A percentile compares a stretch with the other conserved stretches of the same genome.
Conservation (phyloP, 306 rosid species). For the Pyrus communis region DNA sequence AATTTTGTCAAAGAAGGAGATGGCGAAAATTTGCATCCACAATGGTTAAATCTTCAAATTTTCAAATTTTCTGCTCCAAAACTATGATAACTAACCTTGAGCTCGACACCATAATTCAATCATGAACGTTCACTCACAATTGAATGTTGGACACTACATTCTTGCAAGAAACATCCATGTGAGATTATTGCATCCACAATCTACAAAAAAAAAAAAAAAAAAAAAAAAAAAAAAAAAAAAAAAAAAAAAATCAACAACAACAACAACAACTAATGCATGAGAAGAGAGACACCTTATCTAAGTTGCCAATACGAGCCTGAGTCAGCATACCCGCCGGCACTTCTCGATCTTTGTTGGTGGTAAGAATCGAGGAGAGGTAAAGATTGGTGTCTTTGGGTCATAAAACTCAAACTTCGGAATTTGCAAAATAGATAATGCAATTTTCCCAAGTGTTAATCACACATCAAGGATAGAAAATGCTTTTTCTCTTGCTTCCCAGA, state of each 20-base stretch:
- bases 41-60: neutral
- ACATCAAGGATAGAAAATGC: conserved; percentile 6
- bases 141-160: conserved; percentile 55
- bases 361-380: conserved; percentile 82
- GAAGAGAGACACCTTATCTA: conserved; percentile 3
- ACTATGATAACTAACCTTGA: conserved; percentile 42
- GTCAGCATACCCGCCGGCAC: conserved; percentile 55
- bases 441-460: conserved; percentile 11
- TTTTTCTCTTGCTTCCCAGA: neutral
- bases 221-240: neutral
- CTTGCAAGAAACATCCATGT: conserved; percentile 83
- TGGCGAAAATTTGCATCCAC: too few species aligned
- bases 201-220: conserved; percentile 25
- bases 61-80: neutral
- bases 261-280: conserved; percentile 7
- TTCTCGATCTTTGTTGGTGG: conserved; percentile 93
- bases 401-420: conserved; percentile 66
- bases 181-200: conserved; percentile 81
- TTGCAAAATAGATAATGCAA: conserved; percentile 30
- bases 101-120: conserved; percentile 70
- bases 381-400: conserved; percentile 81
- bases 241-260: too few species aligned
- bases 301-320: neutral
- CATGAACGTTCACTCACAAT: conserved; percentile 86
- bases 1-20: too few species aligned